Base-by-base conservation (phyloP, 768 basidiomycete genomes). In the Russula dissimulans region DNA sequence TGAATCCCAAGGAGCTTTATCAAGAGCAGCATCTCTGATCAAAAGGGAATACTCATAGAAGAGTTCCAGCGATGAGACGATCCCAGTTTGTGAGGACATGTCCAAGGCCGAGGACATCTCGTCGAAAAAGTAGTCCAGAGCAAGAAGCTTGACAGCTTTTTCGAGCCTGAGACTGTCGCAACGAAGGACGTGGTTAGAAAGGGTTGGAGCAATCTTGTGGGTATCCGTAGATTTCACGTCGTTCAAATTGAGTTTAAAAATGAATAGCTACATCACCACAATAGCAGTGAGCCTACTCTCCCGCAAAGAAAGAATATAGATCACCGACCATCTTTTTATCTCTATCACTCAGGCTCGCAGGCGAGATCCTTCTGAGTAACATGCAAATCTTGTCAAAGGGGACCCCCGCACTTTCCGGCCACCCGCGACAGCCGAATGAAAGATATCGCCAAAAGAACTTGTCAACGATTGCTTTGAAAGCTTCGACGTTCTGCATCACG, bases 401-500 rank as follows among this genome's bases (percentile, higher is more conserved):
- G 18, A 57, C 45, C 2, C 0, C 31, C 9, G 22, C 38, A 3
- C 17, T 15, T 14, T 53, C 60, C 11, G 55, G n/a, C 60, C 56
- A 61, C 46, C 39, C 55, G 3, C 60, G 45, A 18, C 60, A 39
- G 17, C 60, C 60, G 18, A 61, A 61, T 14, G 60, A 61, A 17
- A 61, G 56, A 39, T 57, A 18, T 31, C 74, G 32, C 76, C 73
- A 15, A 80, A 66, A 14, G 80, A 68, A 43, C 74, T 78, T 22
- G 71, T 55, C 17, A 65, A 68, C 1, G 77, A 84, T 50, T 34
- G 44, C 36, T 14, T 38, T 12, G 39, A 65, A 45, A 67, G 70
- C 22, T 57, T 62, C 14, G 68, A 62, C 1, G 77, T 77, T 41
- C 18, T 6, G 45, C 8, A 39, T 36, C 8, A 57, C 56, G 0